These are phyloP conservation scores for Puccinellia tenuiflora DNA, from an alignment of 176 grass and related monocot genomes.

Conservation along the genomic window DNA sequence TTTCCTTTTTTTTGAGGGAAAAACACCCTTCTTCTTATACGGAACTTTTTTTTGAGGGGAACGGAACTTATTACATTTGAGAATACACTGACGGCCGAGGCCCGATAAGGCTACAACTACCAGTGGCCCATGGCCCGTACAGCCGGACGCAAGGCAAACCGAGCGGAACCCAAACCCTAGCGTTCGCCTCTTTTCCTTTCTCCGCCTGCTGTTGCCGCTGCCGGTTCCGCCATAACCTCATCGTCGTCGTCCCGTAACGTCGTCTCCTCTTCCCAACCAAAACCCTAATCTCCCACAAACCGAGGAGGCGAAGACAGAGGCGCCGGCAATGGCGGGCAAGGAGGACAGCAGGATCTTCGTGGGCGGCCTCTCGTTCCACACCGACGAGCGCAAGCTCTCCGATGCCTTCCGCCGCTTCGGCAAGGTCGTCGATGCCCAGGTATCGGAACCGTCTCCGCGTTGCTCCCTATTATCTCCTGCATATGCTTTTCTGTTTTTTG, in stretches of 20 bases:
- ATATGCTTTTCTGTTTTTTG: neutral
- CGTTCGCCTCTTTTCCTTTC: neutral
- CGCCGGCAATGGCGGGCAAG: slow-evolving; percentile 45
- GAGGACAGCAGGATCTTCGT: slow-evolving; percentile 87
- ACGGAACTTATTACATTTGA: too few species aligned
- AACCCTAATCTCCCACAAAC: neutral
- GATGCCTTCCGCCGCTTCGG: slow-evolving; percentile 73
- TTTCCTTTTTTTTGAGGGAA: too few species aligned
- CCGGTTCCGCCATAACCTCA: neutral
- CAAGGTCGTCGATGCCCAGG: slow-evolving; percentile 77
- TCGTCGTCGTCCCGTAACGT: neutral
- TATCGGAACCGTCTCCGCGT: neutral
- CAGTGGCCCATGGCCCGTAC: neutral
- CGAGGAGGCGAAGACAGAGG: neutral
- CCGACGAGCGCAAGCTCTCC: slow-evolving; percentile 58
- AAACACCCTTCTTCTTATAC: too few species aligned
- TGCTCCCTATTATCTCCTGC: neutral
- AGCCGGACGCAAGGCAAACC: neutral
- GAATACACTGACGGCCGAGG: neutral
- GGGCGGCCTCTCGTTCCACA: slow-evolving; percentile 70
- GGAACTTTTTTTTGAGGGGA: too few species aligned
- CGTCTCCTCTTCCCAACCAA: neutral
- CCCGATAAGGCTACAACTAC: neutral
- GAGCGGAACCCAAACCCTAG: neutral
- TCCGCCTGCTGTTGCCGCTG: neutral